Conservation (phyloP, 805 yeast species). For the Metschnikowia hibisci region DNA sequence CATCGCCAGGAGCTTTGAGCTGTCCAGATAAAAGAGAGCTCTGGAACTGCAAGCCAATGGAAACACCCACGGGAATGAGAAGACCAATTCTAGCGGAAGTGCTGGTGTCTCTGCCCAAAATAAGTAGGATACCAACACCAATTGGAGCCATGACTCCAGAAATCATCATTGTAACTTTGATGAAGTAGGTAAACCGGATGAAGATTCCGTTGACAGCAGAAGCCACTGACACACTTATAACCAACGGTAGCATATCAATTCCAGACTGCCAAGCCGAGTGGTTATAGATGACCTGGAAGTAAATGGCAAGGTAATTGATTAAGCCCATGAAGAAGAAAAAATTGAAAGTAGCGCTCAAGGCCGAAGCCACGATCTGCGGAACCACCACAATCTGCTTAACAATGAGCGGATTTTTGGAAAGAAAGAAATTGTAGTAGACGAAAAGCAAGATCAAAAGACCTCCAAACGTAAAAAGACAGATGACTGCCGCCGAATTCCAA, state of each 20-base stretch:
- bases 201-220: conserved; percentile 31
- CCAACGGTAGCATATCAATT: conserved; percentile 33
- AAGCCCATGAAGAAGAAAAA: conserved; percentile 39
- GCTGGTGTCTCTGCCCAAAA: conserved; percentile 24
- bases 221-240: conserved; percentile 30
- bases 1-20: conserved; percentile 31
- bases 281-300: conserved; percentile 37
- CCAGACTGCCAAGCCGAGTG: conserved; percentile 37
- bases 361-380: conserved; percentile 35
- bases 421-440: conserved; percentile 37
- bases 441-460: conserved; percentile 34
- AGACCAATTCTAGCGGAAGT: conserved; percentile 28
- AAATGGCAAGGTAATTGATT: conserved; percentile 33
- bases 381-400: conserved; percentile 38
- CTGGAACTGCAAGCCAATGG: conserved; percentile 37
- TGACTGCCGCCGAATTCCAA: conserved; percentile 56
- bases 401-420: conserved; percentile 45
- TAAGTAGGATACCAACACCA: conserved; percentile 33
- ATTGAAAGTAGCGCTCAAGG: conserved; percentile 32
- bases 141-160: conserved; percentile 30
- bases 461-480: conserved; percentile 47
- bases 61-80: conserved; percentile 30
- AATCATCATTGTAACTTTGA: conserved; percentile 31
- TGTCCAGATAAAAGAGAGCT: conserved; percentile 35
- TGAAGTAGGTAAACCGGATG: conserved; percentile 25